Evolutionary conservation across 345 rosid species (phyloP), one percentile per base, ranked within the genome.

Genomic region (Populus ilicifolia): DNA sequence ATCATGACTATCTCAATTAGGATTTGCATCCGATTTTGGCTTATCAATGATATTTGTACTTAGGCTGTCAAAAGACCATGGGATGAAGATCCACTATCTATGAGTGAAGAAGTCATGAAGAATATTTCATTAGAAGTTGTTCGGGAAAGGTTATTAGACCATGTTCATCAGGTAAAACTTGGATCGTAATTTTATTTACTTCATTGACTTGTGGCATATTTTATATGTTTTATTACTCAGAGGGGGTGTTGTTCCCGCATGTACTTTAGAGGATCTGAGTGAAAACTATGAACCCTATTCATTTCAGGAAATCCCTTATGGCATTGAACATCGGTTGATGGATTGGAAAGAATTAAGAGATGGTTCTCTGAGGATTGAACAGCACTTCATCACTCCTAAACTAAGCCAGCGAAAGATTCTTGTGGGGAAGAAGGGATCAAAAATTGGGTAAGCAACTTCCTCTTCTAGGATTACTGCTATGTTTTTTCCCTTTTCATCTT

Each of bases 11-110:
- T 65, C 36, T 75, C 67, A 43, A 35, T 36, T 20, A 38, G 38
- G 79, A 63, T 62, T 30, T 54, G 23, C 69, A 30, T 12, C 65
- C 72, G 44, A 86, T 75, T 75, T 61, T 67, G 75, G 74, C 70
- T 82, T 70, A 67, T 71, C 70, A 71, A 76, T 68, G 81, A n/a
- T 52, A 80, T 83, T 73, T 74, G 23, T 81, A n/a, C 67, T 59
- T 88, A 95, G 91, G 97, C 99, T 82, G 92, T 93, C 23, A 85
- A 88, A 86, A 92, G 94, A 77, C 97, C 93, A 56, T 93, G 98
- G 98, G 97, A 89, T 83, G 99, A 90, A 85, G 97, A 96, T 84
- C 88, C 97, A 35, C 63, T 88, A 11, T 75, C 86, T 25, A 91
- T 93, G 97, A 89, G 90, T 74, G 94, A 91, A 85, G 97, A 96